phyloP scores from a whole-genome alignment of 208 protist genomes.

The Trypanosoma lewisi region DNA sequence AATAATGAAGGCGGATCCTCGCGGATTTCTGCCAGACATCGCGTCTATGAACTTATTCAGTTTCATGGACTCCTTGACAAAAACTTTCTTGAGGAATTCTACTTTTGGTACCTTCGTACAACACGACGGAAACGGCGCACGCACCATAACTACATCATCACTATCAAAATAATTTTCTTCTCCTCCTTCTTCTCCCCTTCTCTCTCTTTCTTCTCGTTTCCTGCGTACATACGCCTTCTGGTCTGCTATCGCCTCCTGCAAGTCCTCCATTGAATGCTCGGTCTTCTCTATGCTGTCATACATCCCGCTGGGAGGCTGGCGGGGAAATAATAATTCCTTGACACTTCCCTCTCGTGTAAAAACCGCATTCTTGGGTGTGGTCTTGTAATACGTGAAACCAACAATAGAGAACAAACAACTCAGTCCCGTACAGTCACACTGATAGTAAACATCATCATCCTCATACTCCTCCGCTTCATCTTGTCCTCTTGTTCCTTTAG shows the following conservation, averaged over 20 bases:
- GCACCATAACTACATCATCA: slow-evolving; percentile 23
- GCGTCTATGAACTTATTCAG: slow-evolving; percentile 51
- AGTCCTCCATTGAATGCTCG: slow-evolving; percentile 50
- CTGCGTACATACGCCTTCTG: slow-evolving; percentile 40
- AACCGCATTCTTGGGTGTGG: slow-evolving; percentile 39
- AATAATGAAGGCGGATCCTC: slow-evolving; percentile 62
- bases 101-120: slow-evolving; percentile 51
- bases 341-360: slow-evolving; percentile 57
- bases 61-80: slow-evolving; percentile 29
- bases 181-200: not conserved
- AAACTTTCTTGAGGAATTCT: slow-evolving; percentile 41
- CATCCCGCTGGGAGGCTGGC: slow-evolving; percentile 48
- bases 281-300: slow-evolving; percentile 52
- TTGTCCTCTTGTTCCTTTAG: too few species aligned
- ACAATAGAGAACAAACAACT: slow-evolving; percentile 67
- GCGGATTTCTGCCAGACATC: slow-evolving; percentile 33
- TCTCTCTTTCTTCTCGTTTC: not conserved
- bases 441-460: slow-evolving; percentile 18
- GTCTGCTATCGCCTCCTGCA: slow-evolving; percentile 75
- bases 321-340: slow-evolving; percentile 63
- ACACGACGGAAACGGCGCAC: slow-evolving; percentile 32
- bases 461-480: slow-evolving; percentile 11
- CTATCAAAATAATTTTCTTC: too few species aligned
- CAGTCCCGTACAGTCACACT: slow-evolving; percentile 44
- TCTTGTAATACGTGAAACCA: slow-evolving; percentile 45